Evolutionary conservation across 2,329 filamentous ascomycete species (phyloP).

Genomic region (Claviceps spartinae): DNA sequence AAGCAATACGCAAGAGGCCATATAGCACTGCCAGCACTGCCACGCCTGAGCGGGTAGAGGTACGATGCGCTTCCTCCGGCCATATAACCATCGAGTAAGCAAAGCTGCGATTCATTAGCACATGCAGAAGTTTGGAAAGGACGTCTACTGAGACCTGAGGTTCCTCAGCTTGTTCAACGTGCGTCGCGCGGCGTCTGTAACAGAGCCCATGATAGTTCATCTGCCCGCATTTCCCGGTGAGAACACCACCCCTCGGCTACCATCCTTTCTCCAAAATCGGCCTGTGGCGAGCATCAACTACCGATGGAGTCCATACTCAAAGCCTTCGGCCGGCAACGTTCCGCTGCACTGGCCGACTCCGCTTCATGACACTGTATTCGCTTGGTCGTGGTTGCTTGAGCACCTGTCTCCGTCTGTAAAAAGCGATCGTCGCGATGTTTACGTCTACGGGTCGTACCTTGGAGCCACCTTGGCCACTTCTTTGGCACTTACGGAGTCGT

Average conservation of each 20-base stretch:
- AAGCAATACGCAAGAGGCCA: not conserved
- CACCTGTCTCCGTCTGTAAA: conserved; percentile 25
- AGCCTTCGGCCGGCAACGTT: conserved; percentile 4
- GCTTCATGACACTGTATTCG: conserved; percentile 40
- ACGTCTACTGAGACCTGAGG: not conserved
- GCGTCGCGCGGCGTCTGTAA: conserved; percentile 17
- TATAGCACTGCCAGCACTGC: conserved; percentile 10
- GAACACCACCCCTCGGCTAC: conserved; percentile 18
- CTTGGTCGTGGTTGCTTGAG: conserved; percentile 37
- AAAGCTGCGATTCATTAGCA: conserved; percentile 10
- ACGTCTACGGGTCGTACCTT: conserved; percentile 43
- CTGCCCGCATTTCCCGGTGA: conserved; percentile 34
- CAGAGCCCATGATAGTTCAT: conserved; percentile 36
- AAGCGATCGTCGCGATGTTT: conserved; percentile 22
- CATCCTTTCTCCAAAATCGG: conserved; percentile 26
- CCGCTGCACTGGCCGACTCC: conserved; percentile 39
- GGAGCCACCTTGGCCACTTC: conserved; percentile 43
- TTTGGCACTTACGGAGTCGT: conserved; percentile 42
- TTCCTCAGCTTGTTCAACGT: conserved; percentile 30
- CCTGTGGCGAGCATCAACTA: conserved; percentile 46
- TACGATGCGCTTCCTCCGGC: conserved; percentile 36
- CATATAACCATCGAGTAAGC: conserved; percentile 35
- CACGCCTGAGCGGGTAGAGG: conserved; percentile 25
- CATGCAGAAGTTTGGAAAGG: not conserved
- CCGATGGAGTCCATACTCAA: conserved; percentile 31